Percentiles rank a stretch among this genome's conserved stretches.
Evolutionary conservation across 306 rosid genomes (phyloP).

Genomic region (Cucurbita pepo): DNA sequence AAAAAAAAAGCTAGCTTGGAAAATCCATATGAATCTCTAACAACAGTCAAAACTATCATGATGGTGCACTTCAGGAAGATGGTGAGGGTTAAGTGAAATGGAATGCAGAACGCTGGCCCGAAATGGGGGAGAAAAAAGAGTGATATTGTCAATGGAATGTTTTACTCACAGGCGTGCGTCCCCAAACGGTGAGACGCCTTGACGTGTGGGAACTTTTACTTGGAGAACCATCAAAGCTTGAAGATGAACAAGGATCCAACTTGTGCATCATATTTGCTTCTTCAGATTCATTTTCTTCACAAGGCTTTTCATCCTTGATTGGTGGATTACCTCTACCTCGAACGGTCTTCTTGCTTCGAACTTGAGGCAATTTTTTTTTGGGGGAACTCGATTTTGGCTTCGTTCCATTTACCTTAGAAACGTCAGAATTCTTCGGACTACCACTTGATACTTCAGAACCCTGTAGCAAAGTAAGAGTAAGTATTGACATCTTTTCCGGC

Average conservation of each 20-base stretch:
- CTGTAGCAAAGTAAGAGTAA: conserved; percentile 19
- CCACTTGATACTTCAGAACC: conserved; percentile 27
- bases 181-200: conserved; percentile 31
- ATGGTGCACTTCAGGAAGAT: not conserved
- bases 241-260: conserved; percentile 20
- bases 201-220: conserved; percentile 19
- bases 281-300: conserved; percentile 16
- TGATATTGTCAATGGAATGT: conserved; percentile 4
- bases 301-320: conserved; percentile 19
- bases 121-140: conserved; percentile 7
- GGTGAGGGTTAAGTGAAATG: not conserved
- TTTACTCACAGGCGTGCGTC: conserved; percentile 68
- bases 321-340: conserved; percentile 14
- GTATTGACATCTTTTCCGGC: not conserved
- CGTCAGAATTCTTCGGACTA: conserved; percentile 27
- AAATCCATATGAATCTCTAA: not conserved
- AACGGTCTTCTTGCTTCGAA: conserved; percentile 17
- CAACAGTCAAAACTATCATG: not conserved
- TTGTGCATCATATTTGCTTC: conserved; percentile 13
- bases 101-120: not conserved
- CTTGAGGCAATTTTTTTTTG: conserved; percentile 14
- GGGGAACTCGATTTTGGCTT: conserved; percentile 16
- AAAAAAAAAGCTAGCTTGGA: not conserved
- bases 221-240: conserved; percentile 33
- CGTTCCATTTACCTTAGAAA: conserved; percentile 18